Evolutionary conservation across 2,329 filamentous ascomycete species (phyloP), one percentile per base, ranked within the genome.

Genomic region (Pseudonectria buxi): DNA sequence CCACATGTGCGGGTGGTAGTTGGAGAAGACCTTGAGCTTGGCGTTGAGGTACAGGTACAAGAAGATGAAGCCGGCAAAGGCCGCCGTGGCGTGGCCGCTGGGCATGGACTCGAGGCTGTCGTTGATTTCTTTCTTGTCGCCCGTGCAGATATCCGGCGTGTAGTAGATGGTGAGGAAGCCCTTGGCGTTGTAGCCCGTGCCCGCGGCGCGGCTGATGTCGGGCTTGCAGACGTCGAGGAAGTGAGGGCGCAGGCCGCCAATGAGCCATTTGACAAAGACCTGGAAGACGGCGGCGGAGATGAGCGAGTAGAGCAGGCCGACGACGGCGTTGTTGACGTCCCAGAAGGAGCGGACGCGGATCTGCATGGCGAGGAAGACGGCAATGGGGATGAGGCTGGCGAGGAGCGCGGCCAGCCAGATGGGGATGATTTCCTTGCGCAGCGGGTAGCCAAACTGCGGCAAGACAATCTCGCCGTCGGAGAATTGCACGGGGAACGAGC

Each of bases 201-300:
- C 41, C 7, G 36, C 37, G 6, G 46, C 47, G 18, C 40, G 40
- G 26, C 22, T 43, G 9, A 50, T 16, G 16, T 60, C 56, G 0
- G 81, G 83, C 56, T 80, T 72, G 69, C 81, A 86, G 35, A 83
- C 80, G 14, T 68, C 69, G 14, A 86, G 68, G 63, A 86, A 86
- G 56, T 85, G 78, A 1, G 82, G 82, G n/a, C 81, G 72, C 14
- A 83, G 63, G 11, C 81, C 82, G 11, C 83, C 83, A 43, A 87
- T 84, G 28, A 86, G 71, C 72, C 74, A 81, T 61, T 87, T 87
- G 55, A 86, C 50, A 52, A 86, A 81, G 46, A 86, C 81, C 52
- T 87, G 83, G 63, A 87, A 85, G 32, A 86, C 75, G n/a, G 81
- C 78, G 4, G 79, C 79, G 6, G 71, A 67, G 59, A 86, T 83